Evolutionary conservation across 306 rosid genomes (phyloP).

Genomic region (Adenanthera pavonina): DNA sequence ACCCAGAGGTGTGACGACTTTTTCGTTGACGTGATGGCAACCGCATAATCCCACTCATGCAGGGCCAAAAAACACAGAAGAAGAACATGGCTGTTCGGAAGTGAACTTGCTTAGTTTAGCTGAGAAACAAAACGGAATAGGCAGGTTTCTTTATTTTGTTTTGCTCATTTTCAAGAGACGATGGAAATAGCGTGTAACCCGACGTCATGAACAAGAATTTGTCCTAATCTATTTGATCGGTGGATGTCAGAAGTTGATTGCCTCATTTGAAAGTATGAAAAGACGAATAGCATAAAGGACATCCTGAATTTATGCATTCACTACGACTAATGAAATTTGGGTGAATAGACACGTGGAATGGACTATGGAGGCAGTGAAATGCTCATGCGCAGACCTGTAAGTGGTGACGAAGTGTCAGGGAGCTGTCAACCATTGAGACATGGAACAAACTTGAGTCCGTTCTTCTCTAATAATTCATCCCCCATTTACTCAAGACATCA

Average conservation of each 20-base stretch:
- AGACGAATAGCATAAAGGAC: too few species aligned
- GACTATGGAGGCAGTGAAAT: background rate
- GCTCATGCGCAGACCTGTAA: background rate
- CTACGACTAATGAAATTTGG: background rate
- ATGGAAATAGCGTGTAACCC: too few species aligned
- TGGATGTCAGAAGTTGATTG: background rate
- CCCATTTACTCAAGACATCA: too few species aligned
- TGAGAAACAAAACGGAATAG: background rate
- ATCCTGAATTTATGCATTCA: background rate
- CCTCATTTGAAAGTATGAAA: background rate
- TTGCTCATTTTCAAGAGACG: background rate
- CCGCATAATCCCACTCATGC: background rate
- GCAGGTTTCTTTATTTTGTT: background rate
- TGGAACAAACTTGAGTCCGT: background rate
- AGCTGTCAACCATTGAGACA: background rate
- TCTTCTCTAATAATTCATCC: background rate
- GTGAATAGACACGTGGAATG: background rate
- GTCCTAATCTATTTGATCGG: background rate
- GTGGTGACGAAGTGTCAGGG: background rate
- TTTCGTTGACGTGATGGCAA: background rate
- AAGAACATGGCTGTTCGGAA: background rate
- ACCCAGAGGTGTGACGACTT: background rate
- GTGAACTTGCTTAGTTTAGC: background rate
- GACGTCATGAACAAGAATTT: background rate
- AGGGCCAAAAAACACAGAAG: background rate